Evolutionary conservation across 495 filamentous ascomycete genomes (phyloP), one percentile per base, ranked within the genome.

Genomic region (Talaromyces adpressus): DNA sequence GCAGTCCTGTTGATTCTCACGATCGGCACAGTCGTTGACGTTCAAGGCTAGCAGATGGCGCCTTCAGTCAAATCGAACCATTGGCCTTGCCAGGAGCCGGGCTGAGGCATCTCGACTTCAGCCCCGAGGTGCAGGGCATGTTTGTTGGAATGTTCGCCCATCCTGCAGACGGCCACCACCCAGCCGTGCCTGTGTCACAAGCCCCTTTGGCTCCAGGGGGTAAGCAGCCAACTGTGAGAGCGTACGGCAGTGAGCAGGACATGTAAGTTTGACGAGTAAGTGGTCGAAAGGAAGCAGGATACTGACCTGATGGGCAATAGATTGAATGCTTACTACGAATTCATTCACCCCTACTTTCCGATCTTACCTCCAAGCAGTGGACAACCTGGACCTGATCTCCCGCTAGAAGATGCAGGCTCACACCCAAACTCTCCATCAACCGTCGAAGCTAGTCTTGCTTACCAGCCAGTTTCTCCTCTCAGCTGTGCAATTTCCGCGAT

Each of bases 251-350:
- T 59, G 78, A 80, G 51, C 65, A 70, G 16, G 76, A 76, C 52
- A 78, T 80, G 78, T 79, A 64, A 57, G 76, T 71, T 12, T 22
- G 30, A 2, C 18, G 22, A 6, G 47, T 6, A 36, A 58, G 27
- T 36, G 14, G 6, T 22, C 20, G 36, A 49, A 61, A 18, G 57
- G 16, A 20, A 49, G 45, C 45, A 22, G 45, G 36, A 20, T 6
- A 22, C 25, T 59, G 30, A 36, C 32, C 9, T 8, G 12, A 18
- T 56, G 11, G 52, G 41, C 7, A 6, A 32, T 64, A 87, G 84
- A 67, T 70, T 87, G 59, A 82, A 82, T 59, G 84, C 82, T 25
- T 86, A 86, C 66, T 87, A 86, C 65, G 79, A 82, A 29, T 86
- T 81, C 67, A 82, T 86, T 49, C 83, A 87, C 69, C 68, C 72